Evolutionary conservation across 2,329 filamentous ascomycete species (phyloP).

Genomic region (Xylariaceae sp.): DNA sequence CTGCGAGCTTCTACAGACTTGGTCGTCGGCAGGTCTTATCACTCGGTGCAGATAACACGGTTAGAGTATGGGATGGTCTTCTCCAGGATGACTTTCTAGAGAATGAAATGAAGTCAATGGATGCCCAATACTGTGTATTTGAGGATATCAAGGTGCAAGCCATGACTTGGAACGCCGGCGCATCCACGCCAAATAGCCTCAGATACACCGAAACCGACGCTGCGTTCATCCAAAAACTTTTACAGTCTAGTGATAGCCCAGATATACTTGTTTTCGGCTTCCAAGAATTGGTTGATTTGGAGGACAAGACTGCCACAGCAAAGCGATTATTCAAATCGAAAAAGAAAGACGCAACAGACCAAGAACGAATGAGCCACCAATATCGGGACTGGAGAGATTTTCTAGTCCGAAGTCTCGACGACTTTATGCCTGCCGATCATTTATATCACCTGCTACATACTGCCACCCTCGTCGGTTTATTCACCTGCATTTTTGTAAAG

Average conservation of each 20-base stretch:
- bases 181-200: conserved; percentile 86
- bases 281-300: conserved; percentile 96
- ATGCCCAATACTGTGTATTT: conserved; percentile 85
- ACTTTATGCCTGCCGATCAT: conserved; percentile 77
- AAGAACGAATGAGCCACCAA: conserved; percentile 94
- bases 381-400: conserved; percentile 97
- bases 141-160: conserved; percentile 80
- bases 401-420: conserved; percentile 80
- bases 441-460: conserved; percentile 88
- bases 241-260: conserved; percentile 77
- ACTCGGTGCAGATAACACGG: conserved; percentile 83
- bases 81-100: conserved; percentile 96
- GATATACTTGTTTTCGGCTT: conserved; percentile 97
- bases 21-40: conserved; percentile 86
- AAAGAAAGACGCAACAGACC: conserved; percentile 73
- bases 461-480: conserved; percentile 88
- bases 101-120: conserved; percentile 81
- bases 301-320: conserved; percentile 97
- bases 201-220: conserved; percentile 73
- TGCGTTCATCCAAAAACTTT: conserved; percentile 79
- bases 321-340: conserved; percentile 95
- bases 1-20: conserved; percentile 82
- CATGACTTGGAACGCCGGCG: conserved; percentile 96
- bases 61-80: conserved; percentile 91
- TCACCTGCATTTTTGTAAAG: conserved; percentile 95